A percentile compares a stretch with the other conserved stretches of the same genome.
Conservation (phyloP, 768 basidiomycete species). For the Phylloporus scabripes region DNA sequence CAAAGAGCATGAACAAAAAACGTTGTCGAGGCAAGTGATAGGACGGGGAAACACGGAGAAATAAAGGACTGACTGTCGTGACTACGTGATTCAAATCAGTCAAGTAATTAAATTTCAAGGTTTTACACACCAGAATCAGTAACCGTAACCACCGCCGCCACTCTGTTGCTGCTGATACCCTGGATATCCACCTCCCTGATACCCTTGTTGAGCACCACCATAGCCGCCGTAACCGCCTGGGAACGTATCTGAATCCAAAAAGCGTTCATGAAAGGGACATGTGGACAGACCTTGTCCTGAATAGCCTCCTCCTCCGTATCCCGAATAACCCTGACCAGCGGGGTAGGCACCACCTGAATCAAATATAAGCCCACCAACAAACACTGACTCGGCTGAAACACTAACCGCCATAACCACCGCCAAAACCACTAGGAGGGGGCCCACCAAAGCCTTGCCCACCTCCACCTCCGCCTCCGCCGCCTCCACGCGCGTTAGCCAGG, state of each 20-base stretch:
- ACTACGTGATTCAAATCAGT: conserved; percentile 1
- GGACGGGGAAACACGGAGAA: background rate
- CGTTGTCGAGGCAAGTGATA: conserved; percentile 2
- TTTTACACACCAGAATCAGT: conserved; percentile 15
- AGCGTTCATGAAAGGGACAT: background rate
- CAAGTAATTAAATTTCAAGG: no score
- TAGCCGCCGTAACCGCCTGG: conserved; percentile 17
- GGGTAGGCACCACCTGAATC: conserved; percentile 25
- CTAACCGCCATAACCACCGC: conserved; percentile 22
- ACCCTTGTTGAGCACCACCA: conserved; percentile 10
- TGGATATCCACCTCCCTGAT: conserved; percentile 19
- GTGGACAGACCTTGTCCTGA: conserved; percentile 9
- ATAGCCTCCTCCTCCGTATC: conserved; percentile 10
- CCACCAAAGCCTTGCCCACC: background rate
- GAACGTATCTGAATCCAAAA: background rate
- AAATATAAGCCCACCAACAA: conserved; percentile 11
- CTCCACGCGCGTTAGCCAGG: conserved; percentile 68
- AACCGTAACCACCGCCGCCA: conserved; percentile 22
- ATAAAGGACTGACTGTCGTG: background rate
- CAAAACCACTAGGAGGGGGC: background rate
- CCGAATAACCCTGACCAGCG: conserved; percentile 24
- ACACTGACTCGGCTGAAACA: background rate
- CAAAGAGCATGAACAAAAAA: conserved; percentile 11
- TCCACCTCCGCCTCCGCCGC: conserved; percentile 40
- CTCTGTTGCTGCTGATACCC: conserved; percentile 23